These are phyloP conservation scores for Aspergillus indologenus DNA, from an alignment of 495 filamentous ascomycete species.

Conservation along the genomic window DNA sequence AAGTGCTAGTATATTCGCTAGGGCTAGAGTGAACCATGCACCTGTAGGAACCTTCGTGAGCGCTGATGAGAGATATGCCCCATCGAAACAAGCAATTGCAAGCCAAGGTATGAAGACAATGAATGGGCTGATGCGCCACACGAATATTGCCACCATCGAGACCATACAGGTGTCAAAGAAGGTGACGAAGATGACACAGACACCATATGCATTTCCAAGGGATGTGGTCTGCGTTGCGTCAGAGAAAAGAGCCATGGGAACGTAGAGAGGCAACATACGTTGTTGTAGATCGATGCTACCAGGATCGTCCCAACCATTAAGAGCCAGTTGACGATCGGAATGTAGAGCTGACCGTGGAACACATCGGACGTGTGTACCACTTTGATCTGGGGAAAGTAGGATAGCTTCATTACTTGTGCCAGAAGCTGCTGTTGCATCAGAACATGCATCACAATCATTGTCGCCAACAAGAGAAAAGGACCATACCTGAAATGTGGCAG, in stretches of 20 bases:
- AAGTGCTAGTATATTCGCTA: slow-evolving; percentile 54
- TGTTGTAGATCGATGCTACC: slow-evolving; percentile 68
- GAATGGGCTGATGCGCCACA: slow-evolving; percentile 59
- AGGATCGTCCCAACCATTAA: slow-evolving; percentile 73
- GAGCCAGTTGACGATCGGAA: slow-evolving; percentile 70
- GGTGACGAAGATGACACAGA: slow-evolving; percentile 72
- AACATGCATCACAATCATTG: not conserved
- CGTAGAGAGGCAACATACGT: slow-evolving; percentile 35
- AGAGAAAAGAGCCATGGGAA: no score
- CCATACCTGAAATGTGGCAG: slow-evolving; percentile 57
- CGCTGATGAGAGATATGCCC: slow-evolving; percentile 62
- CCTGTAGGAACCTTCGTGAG: slow-evolving; percentile 68
- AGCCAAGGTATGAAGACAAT: slow-evolving; percentile 61
- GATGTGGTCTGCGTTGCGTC: slow-evolving; percentile 37
- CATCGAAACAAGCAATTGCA: slow-evolving; percentile 58
- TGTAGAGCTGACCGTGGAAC: slow-evolving; percentile 70
- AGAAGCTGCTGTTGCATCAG: slow-evolving; percentile 46
- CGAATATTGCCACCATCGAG: slow-evolving; percentile 61
- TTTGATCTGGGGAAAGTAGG: slow-evolving; percentile 72
- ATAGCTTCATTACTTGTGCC: slow-evolving; percentile 69
- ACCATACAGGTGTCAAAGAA: slow-evolving; percentile 73
- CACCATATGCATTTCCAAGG: slow-evolving; percentile 52
- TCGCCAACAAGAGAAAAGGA: not conserved
- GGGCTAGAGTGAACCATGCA: slow-evolving; percentile 69
- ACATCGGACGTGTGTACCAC: slow-evolving; percentile 60